A percentile compares a stretch with the other conserved stretches of the same genome.
Evolutionary conservation across 345 rosid species (phyloP).

Genomic region (Moricandia moricandioides): DNA sequence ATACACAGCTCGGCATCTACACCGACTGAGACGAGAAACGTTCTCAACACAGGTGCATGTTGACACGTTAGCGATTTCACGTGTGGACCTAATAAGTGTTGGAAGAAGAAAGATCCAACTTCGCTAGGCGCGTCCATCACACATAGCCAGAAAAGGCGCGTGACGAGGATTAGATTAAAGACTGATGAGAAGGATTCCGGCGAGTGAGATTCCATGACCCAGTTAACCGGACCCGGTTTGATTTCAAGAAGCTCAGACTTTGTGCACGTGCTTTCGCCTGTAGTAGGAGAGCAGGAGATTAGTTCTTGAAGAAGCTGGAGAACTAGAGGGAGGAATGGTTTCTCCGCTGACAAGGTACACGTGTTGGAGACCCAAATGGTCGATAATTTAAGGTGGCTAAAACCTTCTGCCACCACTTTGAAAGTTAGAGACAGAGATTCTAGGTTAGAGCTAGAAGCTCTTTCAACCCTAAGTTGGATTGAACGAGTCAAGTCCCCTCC

Average conservation of each 20-base stretch:
- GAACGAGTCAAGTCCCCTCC: conserved; percentile 45
- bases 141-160: conserved; percentile 78
- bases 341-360: conserved; percentile 60
- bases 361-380: conserved; percentile 74
- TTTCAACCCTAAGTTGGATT: conserved; percentile 59
- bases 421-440: conserved; percentile 42
- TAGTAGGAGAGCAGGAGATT: conserved; percentile 54
- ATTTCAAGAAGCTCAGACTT: conserved; percentile 58
- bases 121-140: conserved; percentile 61
- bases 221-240: conserved; percentile 60
- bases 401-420: conserved; percentile 46
- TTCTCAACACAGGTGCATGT: conserved; percentile 52
- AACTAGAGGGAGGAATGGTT: conserved; percentile 69
- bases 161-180: conserved; percentile 61
- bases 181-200: conserved; percentile 70
- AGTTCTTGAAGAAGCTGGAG: conserved; percentile 78
- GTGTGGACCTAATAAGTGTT: conserved; percentile 55
- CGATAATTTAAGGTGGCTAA: conserved; percentile 26
- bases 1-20: conserved; percentile 70
- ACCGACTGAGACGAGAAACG: conserved; percentile 62
- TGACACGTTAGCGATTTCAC: conserved; percentile 45
- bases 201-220: conserved; percentile 85
- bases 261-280: conserved; percentile 46
- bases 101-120: conserved; percentile 71
- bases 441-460: conserved; percentile 30